phyloP scores from a whole-genome alignment of 2,329 filamentous ascomycete genomes.

The Fusarium floridanum region DNA sequence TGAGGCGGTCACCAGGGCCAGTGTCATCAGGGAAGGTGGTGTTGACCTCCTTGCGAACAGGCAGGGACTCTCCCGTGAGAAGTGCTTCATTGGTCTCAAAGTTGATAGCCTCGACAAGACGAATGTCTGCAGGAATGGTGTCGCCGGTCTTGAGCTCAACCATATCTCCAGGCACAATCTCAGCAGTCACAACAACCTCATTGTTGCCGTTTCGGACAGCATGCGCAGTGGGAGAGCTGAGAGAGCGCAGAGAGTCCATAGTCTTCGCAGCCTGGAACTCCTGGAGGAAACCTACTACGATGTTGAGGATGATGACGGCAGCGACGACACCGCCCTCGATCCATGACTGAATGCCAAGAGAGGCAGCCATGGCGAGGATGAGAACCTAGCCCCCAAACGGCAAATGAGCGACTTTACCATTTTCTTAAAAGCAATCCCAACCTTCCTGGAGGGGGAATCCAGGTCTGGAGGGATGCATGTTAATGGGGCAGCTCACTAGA shows the following conservation, averaged over 20 bases:
- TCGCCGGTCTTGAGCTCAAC: slow-evolving; percentile 68
- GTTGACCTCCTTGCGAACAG: slow-evolving; percentile 66
- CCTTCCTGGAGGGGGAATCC: background rate
- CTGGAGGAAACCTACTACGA: slow-evolving; percentile 64
- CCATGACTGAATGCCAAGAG: slow-evolving; percentile 69
- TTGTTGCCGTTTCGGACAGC: slow-evolving; percentile 58
- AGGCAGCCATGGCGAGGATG: slow-evolving; percentile 69
- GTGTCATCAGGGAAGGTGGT: slow-evolving; percentile 58
- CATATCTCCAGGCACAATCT: slow-evolving; percentile 70
- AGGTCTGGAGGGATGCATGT: background rate
- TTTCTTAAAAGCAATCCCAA: slow-evolving; percentile 6
- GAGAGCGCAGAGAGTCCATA: slow-evolving; percentile 61
- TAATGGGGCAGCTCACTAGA: slow-evolving; percentile 59
- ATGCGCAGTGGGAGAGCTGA: slow-evolving; percentile 59
- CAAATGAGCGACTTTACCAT: slow-evolving; percentile 38
- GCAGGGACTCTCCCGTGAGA: slow-evolving; percentile 74
- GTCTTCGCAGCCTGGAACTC: slow-evolving; percentile 63
- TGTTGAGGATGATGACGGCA: slow-evolving; percentile 69
- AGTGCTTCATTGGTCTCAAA: slow-evolving; percentile 76
- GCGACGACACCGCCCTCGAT: slow-evolving; percentile 72
- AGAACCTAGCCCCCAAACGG: slow-evolving; percentile 56
- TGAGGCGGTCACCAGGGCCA: slow-evolving; percentile 69
- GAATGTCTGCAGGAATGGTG: slow-evolving; percentile 72
- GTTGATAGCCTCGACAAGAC: slow-evolving; percentile 71
- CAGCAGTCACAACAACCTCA: slow-evolving; percentile 53